phyloP scores from a whole-genome alignment of 257 asterid species.

The Nicotiana sylvestris region DNA sequence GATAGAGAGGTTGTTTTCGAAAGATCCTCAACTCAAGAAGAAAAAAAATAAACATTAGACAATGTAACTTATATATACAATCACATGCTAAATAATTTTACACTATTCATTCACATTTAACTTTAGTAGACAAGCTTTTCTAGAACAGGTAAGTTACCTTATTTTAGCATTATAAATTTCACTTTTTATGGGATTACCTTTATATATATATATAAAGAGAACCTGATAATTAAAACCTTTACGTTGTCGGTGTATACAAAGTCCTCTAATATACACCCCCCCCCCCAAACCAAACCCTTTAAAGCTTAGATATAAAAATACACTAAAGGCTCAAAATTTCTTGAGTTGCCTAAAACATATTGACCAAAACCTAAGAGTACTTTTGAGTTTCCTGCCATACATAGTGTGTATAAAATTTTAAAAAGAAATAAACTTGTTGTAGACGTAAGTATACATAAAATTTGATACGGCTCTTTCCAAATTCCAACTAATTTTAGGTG shows the following conservation, averaged over 20 bases:
- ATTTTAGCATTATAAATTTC: background rate
- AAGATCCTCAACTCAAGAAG: too few relatives aligned
- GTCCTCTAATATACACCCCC: background rate
- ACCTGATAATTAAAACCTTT: background rate
- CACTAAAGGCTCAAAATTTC: background rate
- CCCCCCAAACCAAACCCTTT: too few relatives aligned
- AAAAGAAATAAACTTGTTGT: background rate
- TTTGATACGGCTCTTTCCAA: background rate
- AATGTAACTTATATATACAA: background rate
- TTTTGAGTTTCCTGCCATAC: background rate
- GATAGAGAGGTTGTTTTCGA: too few relatives aligned
- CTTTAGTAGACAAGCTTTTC: background rate
- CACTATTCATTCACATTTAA: background rate
- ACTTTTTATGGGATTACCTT: background rate
- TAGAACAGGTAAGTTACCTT: background rate
- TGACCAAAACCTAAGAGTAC: constrained; percentile 1
- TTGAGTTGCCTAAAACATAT: background rate
- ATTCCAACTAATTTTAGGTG: background rate
- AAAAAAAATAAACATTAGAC: background rate
- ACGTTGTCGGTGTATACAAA: background rate
- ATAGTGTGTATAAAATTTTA: background rate
- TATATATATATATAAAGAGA: background rate
- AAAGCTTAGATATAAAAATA: background rate
- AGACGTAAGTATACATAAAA: background rate
- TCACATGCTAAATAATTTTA: background rate